Conservation (phyloP, 108 stramenopile species). For the Cyclotella sp. region DNA sequence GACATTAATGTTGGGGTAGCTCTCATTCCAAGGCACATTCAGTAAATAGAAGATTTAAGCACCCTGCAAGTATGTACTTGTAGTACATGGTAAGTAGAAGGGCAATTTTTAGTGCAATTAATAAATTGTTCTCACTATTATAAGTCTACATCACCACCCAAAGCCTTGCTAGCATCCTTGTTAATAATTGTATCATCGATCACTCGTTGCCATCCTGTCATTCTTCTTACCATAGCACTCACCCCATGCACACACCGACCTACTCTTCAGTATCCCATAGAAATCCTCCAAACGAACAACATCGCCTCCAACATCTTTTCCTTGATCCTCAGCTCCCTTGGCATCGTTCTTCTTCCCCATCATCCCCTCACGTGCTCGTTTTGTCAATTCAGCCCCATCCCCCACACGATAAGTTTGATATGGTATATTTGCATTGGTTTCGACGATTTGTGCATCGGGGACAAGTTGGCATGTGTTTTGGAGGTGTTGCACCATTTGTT, state of each 20-base stretch:
- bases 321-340: constrained; percentile 20
- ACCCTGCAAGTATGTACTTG: too few relatives aligned
- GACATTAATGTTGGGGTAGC: too few relatives aligned
- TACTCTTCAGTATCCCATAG: constrained; percentile 65
- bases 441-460: constrained; percentile 78
- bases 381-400: constrained; percentile 64
- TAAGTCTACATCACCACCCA: too few relatives aligned
- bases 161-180: neutral
- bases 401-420: constrained; percentile 71
- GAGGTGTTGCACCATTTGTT: constrained; percentile 70
- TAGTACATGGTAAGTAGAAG: too few relatives aligned
- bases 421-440: constrained; percentile 68
- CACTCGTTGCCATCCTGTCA: constrained; percentile 31
- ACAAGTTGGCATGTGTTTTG: constrained; percentile 83
- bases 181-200: constrained; percentile 17
- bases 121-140: too few relatives aligned
- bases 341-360: constrained; percentile 44
- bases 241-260: constrained; percentile 87
- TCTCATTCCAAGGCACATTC: too few relatives aligned
- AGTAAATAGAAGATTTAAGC: too few relatives aligned
- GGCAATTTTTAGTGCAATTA: too few relatives aligned
- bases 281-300: constrained; percentile 45
- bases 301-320: constrained; percentile 14
- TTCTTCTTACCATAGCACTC: constrained; percentile 78
- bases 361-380: constrained; percentile 48